phyloP scores from a whole-genome alignment of 768 basidiomycete species.

The Leccinum rimulosum region DNA sequence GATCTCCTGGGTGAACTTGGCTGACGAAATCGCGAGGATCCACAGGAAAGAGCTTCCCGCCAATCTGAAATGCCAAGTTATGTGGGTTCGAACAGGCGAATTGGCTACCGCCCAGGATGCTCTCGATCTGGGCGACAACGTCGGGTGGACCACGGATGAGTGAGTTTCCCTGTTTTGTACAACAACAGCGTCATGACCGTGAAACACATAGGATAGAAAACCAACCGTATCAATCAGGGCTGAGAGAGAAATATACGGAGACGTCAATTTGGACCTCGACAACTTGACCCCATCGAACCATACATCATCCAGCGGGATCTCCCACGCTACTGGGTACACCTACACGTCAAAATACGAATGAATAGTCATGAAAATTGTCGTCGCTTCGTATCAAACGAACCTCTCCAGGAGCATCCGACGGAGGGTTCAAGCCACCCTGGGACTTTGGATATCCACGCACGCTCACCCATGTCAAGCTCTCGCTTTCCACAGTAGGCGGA shows the following conservation, averaged over 20 bases:
- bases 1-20: constrained; percentile 38
- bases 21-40: constrained; percentile 71
- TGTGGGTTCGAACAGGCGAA: constrained; percentile 64
- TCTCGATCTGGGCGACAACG: constrained; percentile 49
- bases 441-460: constrained; percentile 51
- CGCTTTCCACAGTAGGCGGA: constrained; percentile 46
- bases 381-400: constrained; percentile 33
- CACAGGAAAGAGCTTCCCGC: constrained; percentile 65
- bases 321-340: constrained; percentile 70
- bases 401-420: constrained; percentile 58
- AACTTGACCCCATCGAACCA: constrained; percentile 64
- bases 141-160: constrained; percentile 73
- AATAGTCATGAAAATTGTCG: background rate
- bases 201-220: background rate
- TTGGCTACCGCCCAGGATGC: constrained; percentile 39
- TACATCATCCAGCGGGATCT: constrained; percentile 67
- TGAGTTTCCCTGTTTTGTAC: constrained; percentile 63
- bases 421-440: constrained; percentile 55
- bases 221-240: constrained; percentile 70
- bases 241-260: constrained; percentile 51
- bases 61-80: constrained; percentile 64
- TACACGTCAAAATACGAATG: constrained; percentile 19
- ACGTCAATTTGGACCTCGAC: constrained; percentile 51
- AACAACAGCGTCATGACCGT: background rate
- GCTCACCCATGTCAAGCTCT: constrained; percentile 62